These are phyloP conservation scores for Lasiosphaeriaceae sp. DNA, from an alignment of 495 filamentous ascomycete species.

Conservation along the genomic window DNA sequence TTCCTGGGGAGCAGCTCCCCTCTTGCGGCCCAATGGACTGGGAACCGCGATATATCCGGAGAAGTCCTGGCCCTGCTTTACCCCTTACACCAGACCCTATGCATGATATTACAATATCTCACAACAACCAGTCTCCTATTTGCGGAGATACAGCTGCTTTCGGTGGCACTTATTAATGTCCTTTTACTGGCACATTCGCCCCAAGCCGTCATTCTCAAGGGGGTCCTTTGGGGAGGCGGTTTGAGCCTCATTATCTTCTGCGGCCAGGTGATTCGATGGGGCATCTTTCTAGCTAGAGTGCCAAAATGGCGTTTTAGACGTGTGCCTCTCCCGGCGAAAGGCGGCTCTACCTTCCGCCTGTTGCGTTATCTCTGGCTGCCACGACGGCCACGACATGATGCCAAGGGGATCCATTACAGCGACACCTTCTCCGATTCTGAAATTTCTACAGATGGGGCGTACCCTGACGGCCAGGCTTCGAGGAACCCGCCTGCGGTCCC, in stretches of 20 bases:
- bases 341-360: conserved; percentile 14
- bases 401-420: conserved; percentile 5
- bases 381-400: conserved; percentile 27
- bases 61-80: conserved; percentile 70
- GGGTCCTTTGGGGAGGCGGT: conserved; percentile 84
- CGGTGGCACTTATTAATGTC: conserved; percentile 76
- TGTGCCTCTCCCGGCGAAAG: conserved; percentile 22
- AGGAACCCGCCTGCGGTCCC: background rate
- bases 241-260: conserved; percentile 70
- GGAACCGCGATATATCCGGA: conserved; percentile 31
- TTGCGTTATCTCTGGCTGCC: conserved; percentile 28
- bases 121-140: conserved; percentile 82
- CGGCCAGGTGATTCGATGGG: conserved; percentile 76
- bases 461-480: conserved; percentile 3
- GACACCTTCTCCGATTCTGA: conserved; percentile 14
- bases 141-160: conserved; percentile 84
- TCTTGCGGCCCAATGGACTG: background rate
- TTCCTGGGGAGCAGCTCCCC: conserved; percentile 30
- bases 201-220: conserved; percentile 77
- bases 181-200: conserved; percentile 74
- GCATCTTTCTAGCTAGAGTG: conserved; percentile 77
- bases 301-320: conserved; percentile 86
- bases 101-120: conserved; percentile 67
- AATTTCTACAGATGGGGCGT: conserved; percentile 20
- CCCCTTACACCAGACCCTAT: conserved; percentile 81